A percentile compares a stretch with the other conserved stretches of the same genome.
phyloP scores from a whole-genome alignment of 805 yeast genomes.

The Brettanomyces sp. region DNA sequence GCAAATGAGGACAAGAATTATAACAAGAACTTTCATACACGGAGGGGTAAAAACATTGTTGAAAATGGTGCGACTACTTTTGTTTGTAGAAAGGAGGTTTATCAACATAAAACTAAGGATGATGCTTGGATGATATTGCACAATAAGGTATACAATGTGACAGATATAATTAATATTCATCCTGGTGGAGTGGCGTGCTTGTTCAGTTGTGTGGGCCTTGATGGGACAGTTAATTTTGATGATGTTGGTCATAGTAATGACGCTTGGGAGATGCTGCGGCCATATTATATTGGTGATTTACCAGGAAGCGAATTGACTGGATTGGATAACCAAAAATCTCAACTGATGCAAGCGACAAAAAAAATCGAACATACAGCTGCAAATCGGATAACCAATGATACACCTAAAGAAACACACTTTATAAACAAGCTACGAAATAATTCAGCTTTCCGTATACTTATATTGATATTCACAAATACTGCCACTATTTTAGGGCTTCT shows the following conservation, averaged over 20 bases:
- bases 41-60: no score
- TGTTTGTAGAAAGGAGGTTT: conserved; percentile 31
- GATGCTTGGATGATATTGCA: conserved; percentile 68
- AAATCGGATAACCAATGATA: no score
- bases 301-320: conserved; percentile 25
- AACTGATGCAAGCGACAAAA: no score
- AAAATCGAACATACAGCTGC: no score
- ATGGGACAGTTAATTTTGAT: conserved; percentile 59
- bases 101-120: conserved; percentile 34
- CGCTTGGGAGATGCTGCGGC: conserved; percentile 81
- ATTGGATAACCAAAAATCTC: no score
- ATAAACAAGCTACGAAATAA: no score
- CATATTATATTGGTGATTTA: conserved; percentile 59
- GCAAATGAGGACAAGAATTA: background rate
- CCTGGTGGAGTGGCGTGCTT: conserved; percentile 86
- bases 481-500: conserved; percentile 15
- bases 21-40: no score
- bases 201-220: conserved; percentile 71
- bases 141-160: conserved; percentile 59
- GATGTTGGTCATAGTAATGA: conserved; percentile 72
- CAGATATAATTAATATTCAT: conserved; percentile 47
- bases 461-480: conserved; percentile 7
- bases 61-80: background rate
- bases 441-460: background rate
- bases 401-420: no score